Evolutionary conservation across 305 asterid genomes (phyloP), one percentile per base, ranked within the genome.

Genomic region (Fraxinus sp.): DNA sequence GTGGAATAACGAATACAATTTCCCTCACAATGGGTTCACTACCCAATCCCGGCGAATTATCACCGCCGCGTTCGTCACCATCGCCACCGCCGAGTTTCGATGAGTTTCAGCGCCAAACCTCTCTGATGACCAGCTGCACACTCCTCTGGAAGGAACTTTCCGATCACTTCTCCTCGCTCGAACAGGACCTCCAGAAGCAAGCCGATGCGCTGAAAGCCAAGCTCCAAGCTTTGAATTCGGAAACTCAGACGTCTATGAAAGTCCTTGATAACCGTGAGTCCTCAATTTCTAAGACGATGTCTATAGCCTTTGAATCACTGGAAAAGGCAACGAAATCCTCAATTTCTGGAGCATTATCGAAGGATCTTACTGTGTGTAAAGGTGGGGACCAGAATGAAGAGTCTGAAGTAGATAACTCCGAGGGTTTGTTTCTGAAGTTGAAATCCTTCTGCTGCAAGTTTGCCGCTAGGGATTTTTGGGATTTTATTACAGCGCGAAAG

Each of bases 141-240:
- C 97, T 96, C 28, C 97, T 96, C 66, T 96, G 99, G 99, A 96
- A 94, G 73, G 99, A 96, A 36, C 95, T 96, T 78, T 93, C 99
- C 83, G 99, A 96, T 86, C 99, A 96, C 79, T 96, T 96, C 92
- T 86, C 91, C 30, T 85, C 97, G 0, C 94, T 96, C 3, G 99
- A 96, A 74, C 95, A 93, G 87, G 94, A 94, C 89, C 91, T 96
- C 36, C 87, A 90, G 75, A 86, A 78, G 59, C 91, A 96, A 41
- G 93, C 98, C 28, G 93, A 94, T 14, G 90, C 94, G 1, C 86
- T 95, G 20, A 89, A 88, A 74, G 88, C 89, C 6, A 93, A 93
- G 76, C 84, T 93, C 59, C 84, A 88, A 7, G 89, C 87, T 1
- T 80, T 96, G 1, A 92, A 91, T 83, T 39, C 80, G 35, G 89